phyloP scores from a whole-genome alignment of 495 filamentous ascomycete genomes.

The Hypoxylon lenormandii region DNA sequence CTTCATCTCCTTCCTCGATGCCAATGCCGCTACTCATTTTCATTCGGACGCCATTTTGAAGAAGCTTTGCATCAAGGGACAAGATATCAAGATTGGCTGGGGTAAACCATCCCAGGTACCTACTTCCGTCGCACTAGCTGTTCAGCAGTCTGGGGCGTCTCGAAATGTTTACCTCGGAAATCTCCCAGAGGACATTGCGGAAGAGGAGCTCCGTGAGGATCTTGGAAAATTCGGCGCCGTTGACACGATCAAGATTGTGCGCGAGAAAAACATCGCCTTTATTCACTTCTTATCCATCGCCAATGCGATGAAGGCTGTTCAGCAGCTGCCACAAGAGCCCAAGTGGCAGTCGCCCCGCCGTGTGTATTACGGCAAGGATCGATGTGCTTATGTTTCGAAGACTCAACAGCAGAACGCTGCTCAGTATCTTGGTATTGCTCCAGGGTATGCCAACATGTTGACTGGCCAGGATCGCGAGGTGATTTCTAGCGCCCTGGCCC shows the following conservation, averaged over 20 bases:
- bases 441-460: slow-evolving; percentile 95
- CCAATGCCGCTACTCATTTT: slow-evolving; percentile 96
- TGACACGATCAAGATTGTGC: slow-evolving; percentile 96
- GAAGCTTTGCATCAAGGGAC: slow-evolving; percentile 95
- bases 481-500: slow-evolving; percentile 93
- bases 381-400: slow-evolving; percentile 98
- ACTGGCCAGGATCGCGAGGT: slow-evolving; percentile 95
- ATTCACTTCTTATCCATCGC: slow-evolving; percentile 97
- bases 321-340: slow-evolving; percentile 92
- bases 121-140: slow-evolving; percentile 92
- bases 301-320: slow-evolving; percentile 98
- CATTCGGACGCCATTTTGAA: slow-evolving; percentile 99
- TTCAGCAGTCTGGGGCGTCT: slow-evolving; percentile 97
- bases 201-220: slow-evolving; percentile 94
- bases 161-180: slow-evolving; percentile 98
- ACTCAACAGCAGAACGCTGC: slow-evolving; percentile 99
- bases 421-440: slow-evolving; percentile 96
- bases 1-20: slow-evolving; percentile 98
- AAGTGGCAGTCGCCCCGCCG: slow-evolving; percentile 96
- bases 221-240: slow-evolving; percentile 95
- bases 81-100: slow-evolving; percentile 99
- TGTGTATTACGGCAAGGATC: slow-evolving; percentile 98
- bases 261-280: slow-evolving; percentile 98
- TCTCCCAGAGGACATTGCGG: slow-evolving; percentile 85
- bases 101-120: slow-evolving; percentile 98